phyloP scores from a whole-genome alignment of 2,329 filamentous ascomycete species.

The Gnomoniopsis sp. region DNA sequence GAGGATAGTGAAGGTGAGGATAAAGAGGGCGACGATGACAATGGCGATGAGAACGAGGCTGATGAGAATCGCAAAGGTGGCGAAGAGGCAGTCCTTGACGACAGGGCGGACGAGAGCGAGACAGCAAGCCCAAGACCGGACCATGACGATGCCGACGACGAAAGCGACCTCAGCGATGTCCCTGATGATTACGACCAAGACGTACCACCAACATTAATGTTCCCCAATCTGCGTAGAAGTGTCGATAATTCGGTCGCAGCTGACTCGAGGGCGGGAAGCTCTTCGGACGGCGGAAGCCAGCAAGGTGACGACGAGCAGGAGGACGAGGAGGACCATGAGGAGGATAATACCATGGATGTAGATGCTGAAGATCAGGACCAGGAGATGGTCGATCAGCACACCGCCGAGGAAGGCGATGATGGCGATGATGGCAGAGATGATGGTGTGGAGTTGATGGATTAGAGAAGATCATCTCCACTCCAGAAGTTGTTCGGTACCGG shows the following conservation, averaged over 20 bases:
- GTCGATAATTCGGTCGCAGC: conserved; percentile 29
- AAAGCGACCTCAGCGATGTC: conserved; percentile 67
- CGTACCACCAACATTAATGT: conserved; percentile 49
- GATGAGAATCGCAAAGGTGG: conserved; percentile 16
- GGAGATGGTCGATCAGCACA: not conserved
- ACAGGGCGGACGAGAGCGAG: conserved; percentile 26
- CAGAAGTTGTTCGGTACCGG: too few species aligned
- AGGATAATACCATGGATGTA: conserved; percentile 2
- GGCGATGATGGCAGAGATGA: conserved; percentile 22
- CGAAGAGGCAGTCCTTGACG: conserved; percentile 19
- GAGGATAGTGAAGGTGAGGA: conserved; percentile 26
- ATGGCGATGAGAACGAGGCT: conserved; percentile 34
- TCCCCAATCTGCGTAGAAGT: conserved; percentile 45
- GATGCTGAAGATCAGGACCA: conserved; percentile 17
- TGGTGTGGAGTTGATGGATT: not conserved
- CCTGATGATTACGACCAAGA: conserved; percentile 57
- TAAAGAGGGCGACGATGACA: conserved; percentile 39
- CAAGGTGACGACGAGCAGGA: conserved; percentile 23
- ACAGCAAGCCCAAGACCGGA: conserved; percentile 55
- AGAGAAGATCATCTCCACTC: not conserved
- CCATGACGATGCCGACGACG: conserved; percentile 64
- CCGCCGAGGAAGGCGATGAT: conserved; percentile 18
- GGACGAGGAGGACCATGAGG: conserved; percentile 15
- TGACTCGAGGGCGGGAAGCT: conserved; percentile 18
- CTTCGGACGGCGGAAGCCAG: conserved; percentile 20